Evolutionary conservation across 2,329 filamentous ascomycete species (phyloP), one percentile per base, ranked within the genome.

Genomic region (Colletotrichum nymphaeae): DNA sequence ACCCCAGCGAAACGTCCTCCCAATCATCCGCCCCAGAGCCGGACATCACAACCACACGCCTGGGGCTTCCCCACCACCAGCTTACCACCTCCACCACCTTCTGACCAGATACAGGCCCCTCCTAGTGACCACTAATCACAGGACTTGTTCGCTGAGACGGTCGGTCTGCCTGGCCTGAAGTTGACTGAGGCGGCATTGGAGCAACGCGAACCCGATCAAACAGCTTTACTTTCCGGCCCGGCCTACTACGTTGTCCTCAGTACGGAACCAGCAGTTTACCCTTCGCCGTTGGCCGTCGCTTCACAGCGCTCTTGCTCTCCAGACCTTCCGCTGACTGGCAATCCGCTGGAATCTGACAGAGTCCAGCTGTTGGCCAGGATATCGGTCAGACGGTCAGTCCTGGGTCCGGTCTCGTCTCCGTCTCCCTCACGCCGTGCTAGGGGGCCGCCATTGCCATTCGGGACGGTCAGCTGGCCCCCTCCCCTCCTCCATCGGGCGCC

Each of bases 111-210:
- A 67, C 67, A 66, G 71, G 60, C 70, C 49, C 71, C 60, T 70
- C 71, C 71, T 52, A 42, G 67, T 73, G 62, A 62, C 71, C 56
- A 62, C 53, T 64, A 65, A 71, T 71, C 71, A 72, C 66, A 72
- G 66, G 71, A 73, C 67, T 65, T 26, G 24, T 35, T 32, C 53
- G 24, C 66, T 60, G 66, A 59, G 46, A 64, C 69, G 66, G 46
- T 64, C 69, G 60, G 59, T 57, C 60, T 73, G 19, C 70, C 60
- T 70, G 67, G 42, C 42, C 42, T 49, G 58, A 70, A 62, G 62
- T 59, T 55, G 67, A 56, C 60, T 71, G 56, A 49, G 60, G 9
- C 35, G 35, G 63, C 53, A 67, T 57, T 30, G 60, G 67, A 68
- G 55, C 67, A 63, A 65, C 19, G 62, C 62, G 49, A 70, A 57